These are phyloP conservation scores for Amanita exitialis DNA, from an alignment of 768 basidiomycete species.

Conservation along the genomic window DNA sequence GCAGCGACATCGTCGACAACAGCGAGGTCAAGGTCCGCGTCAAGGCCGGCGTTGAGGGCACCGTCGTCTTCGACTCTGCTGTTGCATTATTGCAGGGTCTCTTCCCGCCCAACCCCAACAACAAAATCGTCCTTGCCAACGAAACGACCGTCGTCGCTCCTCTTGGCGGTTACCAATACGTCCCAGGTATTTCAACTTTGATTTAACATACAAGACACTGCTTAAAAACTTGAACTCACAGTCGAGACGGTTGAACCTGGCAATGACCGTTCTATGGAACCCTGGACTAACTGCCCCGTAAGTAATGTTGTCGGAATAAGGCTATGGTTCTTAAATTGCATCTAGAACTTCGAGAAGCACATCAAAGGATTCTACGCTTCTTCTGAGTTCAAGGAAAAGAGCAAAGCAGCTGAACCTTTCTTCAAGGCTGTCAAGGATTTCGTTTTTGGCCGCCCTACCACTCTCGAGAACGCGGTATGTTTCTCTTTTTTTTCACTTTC, in stretches of 20 bases:
- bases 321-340: not conserved
- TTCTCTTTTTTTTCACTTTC: not conserved
- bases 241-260: conserved; percentile 83
- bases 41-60: conserved; percentile 78
- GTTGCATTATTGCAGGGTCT: conserved; percentile 80
- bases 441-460: conserved; percentile 57
- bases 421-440: conserved; percentile 59
- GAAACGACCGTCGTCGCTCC: conserved; percentile 63
- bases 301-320: conserved; percentile 7
- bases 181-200: conserved; percentile 44
- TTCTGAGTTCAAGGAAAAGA: conserved; percentile 51
- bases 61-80: conserved; percentile 81
- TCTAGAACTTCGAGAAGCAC: conserved; percentile 57
- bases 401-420: conserved; percentile 51
- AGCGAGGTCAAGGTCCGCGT: conserved; percentile 66
- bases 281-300: conserved; percentile 56
- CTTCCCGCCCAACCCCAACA: conserved; percentile 69
- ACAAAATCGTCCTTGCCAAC: conserved; percentile 72
- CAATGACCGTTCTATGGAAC: conserved; percentile 77
- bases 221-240: conserved; percentile 13
- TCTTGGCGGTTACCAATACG: conserved; percentile 78
- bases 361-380: conserved; percentile 51
- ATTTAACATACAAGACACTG: not conserved
- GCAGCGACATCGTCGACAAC: conserved; percentile 61
- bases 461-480: conserved; percentile 61